A percentile compares a stretch with the other conserved stretches of the same genome.
phyloP scores from a whole-genome alignment of 2,329 filamentous ascomycete genomes.

The Fusarium nisikadoi region DNA sequence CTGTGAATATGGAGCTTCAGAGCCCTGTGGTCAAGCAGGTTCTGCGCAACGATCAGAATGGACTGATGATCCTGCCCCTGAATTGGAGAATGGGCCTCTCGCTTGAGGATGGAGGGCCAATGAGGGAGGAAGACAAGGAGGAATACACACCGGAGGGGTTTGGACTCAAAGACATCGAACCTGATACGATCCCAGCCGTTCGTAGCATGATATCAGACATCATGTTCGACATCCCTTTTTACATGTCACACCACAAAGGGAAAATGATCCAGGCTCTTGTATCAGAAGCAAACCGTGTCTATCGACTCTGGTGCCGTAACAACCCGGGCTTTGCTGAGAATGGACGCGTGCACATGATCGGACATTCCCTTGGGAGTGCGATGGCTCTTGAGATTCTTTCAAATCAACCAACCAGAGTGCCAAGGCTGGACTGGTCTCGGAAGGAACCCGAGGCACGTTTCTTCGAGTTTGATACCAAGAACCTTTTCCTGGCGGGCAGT shows the following conservation, averaged over 20 bases:
- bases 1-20: slow-evolving; percentile 85
- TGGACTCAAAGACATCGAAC: slow-evolving; percentile 87
- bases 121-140: slow-evolving; percentile 63
- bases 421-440: slow-evolving; percentile 58
- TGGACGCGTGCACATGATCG: slow-evolving; percentile 90
- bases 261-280: slow-evolving; percentile 94
- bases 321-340: slow-evolving; percentile 85
- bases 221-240: slow-evolving; percentile 98
- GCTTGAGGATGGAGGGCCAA: slow-evolving; percentile 81
- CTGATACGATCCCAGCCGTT: slow-evolving; percentile 89
- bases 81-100: slow-evolving; percentile 94
- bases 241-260: slow-evolving; percentile 93
- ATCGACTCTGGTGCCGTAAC: slow-evolving; percentile 92
- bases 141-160: slow-evolving; percentile 69
- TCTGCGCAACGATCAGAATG: slow-evolving; percentile 80
- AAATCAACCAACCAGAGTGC: slow-evolving; percentile 80
- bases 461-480: slow-evolving; percentile 93
- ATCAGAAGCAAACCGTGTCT: slow-evolving; percentile 93
- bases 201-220: slow-evolving; percentile 94
- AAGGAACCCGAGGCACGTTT: slow-evolving; percentile 61
- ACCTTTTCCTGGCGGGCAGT: slow-evolving; percentile 89
- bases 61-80: slow-evolving; percentile 91
- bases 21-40: slow-evolving; percentile 78
- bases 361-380: slow-evolving; percentile 91
- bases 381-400: slow-evolving; percentile 95